Evolutionary conservation across 2,329 filamentous ascomycete genomes (phyloP), one percentile per base, ranked within the genome.

Genomic region (Ambrosiella xylebori): DNA sequence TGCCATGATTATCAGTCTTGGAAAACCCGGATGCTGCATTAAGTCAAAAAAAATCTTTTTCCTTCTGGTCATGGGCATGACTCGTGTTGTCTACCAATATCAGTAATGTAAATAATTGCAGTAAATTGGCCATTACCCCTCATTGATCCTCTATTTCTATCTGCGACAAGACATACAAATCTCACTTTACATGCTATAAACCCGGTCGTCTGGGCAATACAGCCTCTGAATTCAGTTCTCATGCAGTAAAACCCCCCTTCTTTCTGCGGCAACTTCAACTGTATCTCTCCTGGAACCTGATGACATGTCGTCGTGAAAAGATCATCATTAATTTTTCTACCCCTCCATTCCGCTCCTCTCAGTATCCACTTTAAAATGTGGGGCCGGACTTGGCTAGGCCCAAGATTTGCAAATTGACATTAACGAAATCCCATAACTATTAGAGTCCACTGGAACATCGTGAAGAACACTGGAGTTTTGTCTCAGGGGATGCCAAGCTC

Each of bases 321-420:
- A 47, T 38, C 37, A 47, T 47, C 44, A 15, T 47, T 13, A 13
- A 47, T 19, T 50, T 49, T 57, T 50, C 50, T 19, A 49, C 55
- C 56, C 47, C 49, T 53, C 56, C 39, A 36, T 58, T 47, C 39
- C 19, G 12, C 37, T 53, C 56, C 27, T 52, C 12, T 12, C 36
- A 7, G 38, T 15, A 36, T 56, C 54, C 54, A 56, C 54, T 50
- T 50, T 47, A 15, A 56, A 47, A 47, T 17, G 19, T 47, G 40
- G 37, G 38, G 51, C 51, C 51, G n/a, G 36, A 13, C 7, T 15
- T 15, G 19, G 35, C 36, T 11, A n/a, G 27, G 27, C 36, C 39
- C 35, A 35, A 36, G 2, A 54, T 2, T 15, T 8, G 13, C 44
- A 8, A 8, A 15, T 17, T 17, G 44, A 47, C 44, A 47, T 47